These are phyloP conservation scores for Kernera saxatilis DNA, from an alignment of 345 rosid species.

Conservation along the genomic window DNA sequence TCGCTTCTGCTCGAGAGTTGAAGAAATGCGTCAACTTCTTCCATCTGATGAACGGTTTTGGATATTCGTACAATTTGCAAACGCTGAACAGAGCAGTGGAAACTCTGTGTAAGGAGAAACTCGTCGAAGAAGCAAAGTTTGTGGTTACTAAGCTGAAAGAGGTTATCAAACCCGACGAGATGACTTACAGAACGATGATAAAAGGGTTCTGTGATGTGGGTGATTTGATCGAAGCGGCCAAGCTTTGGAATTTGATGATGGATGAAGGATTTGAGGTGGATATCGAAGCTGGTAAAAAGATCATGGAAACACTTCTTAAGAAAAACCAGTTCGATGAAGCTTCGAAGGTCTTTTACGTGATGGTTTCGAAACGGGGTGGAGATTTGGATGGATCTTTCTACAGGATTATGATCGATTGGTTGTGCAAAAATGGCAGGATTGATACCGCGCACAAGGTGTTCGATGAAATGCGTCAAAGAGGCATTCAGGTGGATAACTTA, in stretches of 20 bases:
- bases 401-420: conserved; percentile 61
- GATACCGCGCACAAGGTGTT: conserved; percentile 42
- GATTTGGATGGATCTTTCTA: conserved; percentile 61
- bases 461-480: conserved; percentile 70
- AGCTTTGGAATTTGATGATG: conserved; percentile 75
- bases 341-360: conserved; percentile 52
- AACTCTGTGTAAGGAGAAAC: conserved; percentile 45
- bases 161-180: conserved; percentile 42
- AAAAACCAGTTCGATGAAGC: conserved; percentile 55
- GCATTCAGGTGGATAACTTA: conserved; percentile 42
- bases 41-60: conserved; percentile 60
- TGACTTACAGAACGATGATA: conserved; percentile 57
- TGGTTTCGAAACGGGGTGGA: conserved; percentile 40
- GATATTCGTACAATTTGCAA: conserved; percentile 42
- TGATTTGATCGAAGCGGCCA: conserved; percentile 66
- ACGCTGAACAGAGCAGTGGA: conserved; percentile 53
- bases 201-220: conserved; percentile 65
- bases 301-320: conserved; percentile 67
- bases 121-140: conserved; percentile 62
- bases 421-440: conserved; percentile 65
- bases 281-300: conserved; percentile 48
- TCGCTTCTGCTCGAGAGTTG: conserved; percentile 65
- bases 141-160: conserved; percentile 56
- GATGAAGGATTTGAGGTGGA: conserved; percentile 59
- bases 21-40: conserved; percentile 63